phyloP scores from a whole-genome alignment of 1,139 yeast genomes.

The Pneumocystis canis region DNA sequence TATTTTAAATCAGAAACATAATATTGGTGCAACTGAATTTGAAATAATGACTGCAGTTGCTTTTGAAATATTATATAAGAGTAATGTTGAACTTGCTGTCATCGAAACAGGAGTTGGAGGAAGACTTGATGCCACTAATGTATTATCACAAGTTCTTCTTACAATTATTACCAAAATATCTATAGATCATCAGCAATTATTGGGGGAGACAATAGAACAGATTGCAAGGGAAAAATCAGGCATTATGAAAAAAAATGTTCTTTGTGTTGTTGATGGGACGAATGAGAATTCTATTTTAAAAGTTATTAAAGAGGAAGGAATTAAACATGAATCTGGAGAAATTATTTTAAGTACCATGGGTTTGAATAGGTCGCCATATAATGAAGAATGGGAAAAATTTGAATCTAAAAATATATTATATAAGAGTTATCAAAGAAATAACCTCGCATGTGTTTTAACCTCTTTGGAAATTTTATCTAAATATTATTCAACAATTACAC shows the following conservation, averaged over 20 bases:
- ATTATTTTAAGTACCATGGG: slow-evolving; percentile 18
- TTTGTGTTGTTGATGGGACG: slow-evolving; percentile 57
- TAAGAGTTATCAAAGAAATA: slow-evolving; percentile 71
- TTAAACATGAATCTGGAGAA: slow-evolving; percentile 28
- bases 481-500: slow-evolving; percentile 29
- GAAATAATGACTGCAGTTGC: slow-evolving; percentile 68
- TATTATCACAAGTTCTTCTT: slow-evolving; percentile 62
- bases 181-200: slow-evolving; percentile 78
- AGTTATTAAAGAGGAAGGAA: slow-evolving; percentile 47
- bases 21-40: slow-evolving; percentile 39
- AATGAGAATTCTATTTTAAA: slow-evolving; percentile 28
- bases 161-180: slow-evolving; percentile 83
- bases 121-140: slow-evolving; percentile 85
- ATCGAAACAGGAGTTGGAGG: slow-evolving; percentile 99
- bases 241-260: slow-evolving; percentile 55
- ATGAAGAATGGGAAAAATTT: not conserved
- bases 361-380: slow-evolving; percentile 5
- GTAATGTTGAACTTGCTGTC: slow-evolving; percentile 81
- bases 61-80: slow-evolving; percentile 76
- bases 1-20: slow-evolving; percentile 69
- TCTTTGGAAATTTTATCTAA: slow-evolving; percentile 38
- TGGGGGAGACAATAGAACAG: slow-evolving; percentile 75
- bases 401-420: slow-evolving; percentile 50
- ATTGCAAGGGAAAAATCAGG: slow-evolving; percentile 97
- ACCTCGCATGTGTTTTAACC: slow-evolving; percentile 80